Evolutionary conservation across 306 rosid species (phyloP).

Genomic region (Pyrus betulifolia): DNA sequence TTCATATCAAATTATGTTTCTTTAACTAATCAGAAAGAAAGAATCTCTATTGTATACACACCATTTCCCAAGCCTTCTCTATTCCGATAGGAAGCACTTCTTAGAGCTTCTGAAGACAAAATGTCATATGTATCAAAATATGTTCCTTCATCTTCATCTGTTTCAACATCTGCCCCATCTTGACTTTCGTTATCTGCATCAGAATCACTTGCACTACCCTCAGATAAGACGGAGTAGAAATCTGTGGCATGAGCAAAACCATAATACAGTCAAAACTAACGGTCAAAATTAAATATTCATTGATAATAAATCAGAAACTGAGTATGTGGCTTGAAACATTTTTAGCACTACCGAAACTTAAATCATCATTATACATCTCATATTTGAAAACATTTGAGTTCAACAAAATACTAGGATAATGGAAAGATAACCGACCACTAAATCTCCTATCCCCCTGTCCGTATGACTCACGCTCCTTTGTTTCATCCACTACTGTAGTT

Average conservation of each 20-base stretch:
- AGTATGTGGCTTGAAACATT: background rate
- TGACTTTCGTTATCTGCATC: constrained; percentile 93
- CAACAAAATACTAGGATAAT: background rate
- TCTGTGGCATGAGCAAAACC: constrained; percentile 43
- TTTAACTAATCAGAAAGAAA: constrained; percentile 38
- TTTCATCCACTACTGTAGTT: constrained; percentile 96
- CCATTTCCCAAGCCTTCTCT: constrained; percentile 60
- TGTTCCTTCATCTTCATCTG: constrained; percentile 82
- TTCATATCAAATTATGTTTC: constrained; percentile 49
- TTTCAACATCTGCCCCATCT: constrained; percentile 85
- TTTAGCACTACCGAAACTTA: background rate
- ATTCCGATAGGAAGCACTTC: constrained; percentile 92
- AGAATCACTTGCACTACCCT: constrained; percentile 83
- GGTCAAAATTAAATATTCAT: background rate
- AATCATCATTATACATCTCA: background rate
- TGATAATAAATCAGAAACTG: background rate
- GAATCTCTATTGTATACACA: constrained; percentile 38
- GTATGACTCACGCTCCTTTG: constrained; percentile 93
- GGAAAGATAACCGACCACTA: constrained; percentile 63
- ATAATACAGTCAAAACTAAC: constrained; percentile 7
- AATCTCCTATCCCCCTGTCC: constrained; percentile 86
- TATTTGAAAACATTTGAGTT: background rate
- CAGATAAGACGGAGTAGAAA: constrained; percentile 94
- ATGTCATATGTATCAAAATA: constrained; percentile 88
- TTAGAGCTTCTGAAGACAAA: constrained; percentile 73